Evolutionary conservation across 495 filamentous ascomycete species (phyloP).

Genomic region (Tuber aestivum): DNA sequence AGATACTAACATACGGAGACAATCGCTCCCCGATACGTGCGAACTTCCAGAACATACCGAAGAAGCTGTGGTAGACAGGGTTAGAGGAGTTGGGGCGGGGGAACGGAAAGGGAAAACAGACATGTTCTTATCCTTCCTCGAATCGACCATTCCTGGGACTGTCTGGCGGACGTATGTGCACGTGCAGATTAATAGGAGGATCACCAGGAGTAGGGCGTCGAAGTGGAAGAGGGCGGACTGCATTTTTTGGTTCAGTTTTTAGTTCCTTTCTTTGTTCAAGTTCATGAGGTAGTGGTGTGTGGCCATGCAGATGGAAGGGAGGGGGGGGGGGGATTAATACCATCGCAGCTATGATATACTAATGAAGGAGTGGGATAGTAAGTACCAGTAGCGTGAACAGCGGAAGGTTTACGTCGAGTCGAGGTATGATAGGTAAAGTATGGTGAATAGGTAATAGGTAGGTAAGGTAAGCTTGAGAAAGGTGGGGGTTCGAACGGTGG

Average conservation of each 20-base stretch:
- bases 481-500: not conserved
- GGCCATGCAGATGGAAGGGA: not conserved
- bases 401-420: not conserved
- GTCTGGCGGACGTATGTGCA: conserved; percentile 85
- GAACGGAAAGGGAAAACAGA: not conserved
- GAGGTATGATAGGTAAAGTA: not conserved
- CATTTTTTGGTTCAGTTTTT: conserved; percentile 41
- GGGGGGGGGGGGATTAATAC: not conserved
- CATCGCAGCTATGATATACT: not conserved
- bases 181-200: conserved; percentile 92
- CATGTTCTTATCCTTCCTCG: conserved; percentile 63
- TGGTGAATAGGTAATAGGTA: not conserved
- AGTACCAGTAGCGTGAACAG: conserved; percentile 4
- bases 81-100: not conserved
- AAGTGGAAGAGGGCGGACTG: conserved; percentile 98
- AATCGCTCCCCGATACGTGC: conserved; percentile 88
- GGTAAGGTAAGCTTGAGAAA: not conserved
- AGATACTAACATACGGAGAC: conserved; percentile 92
- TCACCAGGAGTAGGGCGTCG: conserved; percentile 83
- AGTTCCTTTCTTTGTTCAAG: not conserved
- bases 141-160: conserved; percentile 85
- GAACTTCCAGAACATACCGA: conserved; percentile 95
- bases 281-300: not conserved
- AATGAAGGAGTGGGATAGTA: conserved; percentile 3
- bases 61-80: conserved; percentile 52